Evolutionary conservation across 1,284 basidiomycete genomes (phyloP).

Genomic region (Heterobasidion occidentale): DNA sequence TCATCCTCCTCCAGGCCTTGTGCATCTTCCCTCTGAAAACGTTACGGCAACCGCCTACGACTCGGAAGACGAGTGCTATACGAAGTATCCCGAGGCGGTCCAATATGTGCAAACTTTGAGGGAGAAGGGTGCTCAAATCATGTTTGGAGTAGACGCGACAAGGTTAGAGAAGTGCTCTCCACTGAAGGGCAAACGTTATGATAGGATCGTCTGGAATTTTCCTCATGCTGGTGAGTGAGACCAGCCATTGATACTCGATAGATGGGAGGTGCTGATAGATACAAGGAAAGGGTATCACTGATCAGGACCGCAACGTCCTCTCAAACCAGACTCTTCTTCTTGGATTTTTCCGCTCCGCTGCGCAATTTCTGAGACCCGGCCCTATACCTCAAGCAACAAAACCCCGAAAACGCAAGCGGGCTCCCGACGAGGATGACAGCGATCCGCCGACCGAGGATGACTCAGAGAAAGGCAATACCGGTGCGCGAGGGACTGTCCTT

Average conservation of each 20-base stretch:
- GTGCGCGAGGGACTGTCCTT: conserved; percentile 62
- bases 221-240: conserved; percentile 79
- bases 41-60: conserved; percentile 89
- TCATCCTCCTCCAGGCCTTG: conserved; percentile 40
- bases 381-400: conserved; percentile 35
- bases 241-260: neutral
- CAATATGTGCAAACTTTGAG: conserved; percentile 53
- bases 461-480: conserved; percentile 16
- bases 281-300: conserved; percentile 85
- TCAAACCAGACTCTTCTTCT: conserved; percentile 89
- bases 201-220: conserved; percentile 92
- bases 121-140: conserved; percentile 58
- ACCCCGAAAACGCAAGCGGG: conserved; percentile 35
- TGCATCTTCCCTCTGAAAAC: conserved; percentile 54
- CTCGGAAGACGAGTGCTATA: conserved; percentile 64
- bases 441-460: conserved; percentile 33
- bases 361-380: conserved; percentile 56
- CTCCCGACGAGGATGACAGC: conserved; percentile 24
- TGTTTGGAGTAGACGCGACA: conserved; percentile 85
- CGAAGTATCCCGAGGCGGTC: conserved; percentile 80
- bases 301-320: conserved; percentile 90
- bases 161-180: conserved; percentile 53
- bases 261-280: conserved; percentile 1
- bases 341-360: conserved; percentile 74
- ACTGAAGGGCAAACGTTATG: conserved; percentile 58